Percentiles rank a stretch among this genome's conserved stretches.
These are phyloP conservation scores for Testicularia cyperi DNA, from an alignment of 1,284 basidiomycete genomes.

Conservation along the genomic window DNA sequence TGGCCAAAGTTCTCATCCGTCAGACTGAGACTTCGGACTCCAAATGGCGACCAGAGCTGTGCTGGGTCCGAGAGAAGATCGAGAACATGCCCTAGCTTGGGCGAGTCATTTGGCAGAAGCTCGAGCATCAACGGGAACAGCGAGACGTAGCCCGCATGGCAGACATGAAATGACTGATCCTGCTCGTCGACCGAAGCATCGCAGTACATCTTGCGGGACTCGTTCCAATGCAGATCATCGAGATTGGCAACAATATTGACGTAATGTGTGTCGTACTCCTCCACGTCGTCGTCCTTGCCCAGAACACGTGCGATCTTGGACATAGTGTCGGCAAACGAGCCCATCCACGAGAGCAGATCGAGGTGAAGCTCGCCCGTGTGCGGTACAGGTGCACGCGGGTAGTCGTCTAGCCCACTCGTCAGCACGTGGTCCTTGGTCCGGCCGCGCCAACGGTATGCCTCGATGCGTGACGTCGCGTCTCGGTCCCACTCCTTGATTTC, in stretches of 20 bases:
- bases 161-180: slow-evolving; percentile 84
- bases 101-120: slow-evolving; percentile 70
- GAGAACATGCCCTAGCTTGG: slow-evolving; percentile 75
- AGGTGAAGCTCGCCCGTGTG: slow-evolving; percentile 88
- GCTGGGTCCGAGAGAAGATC: slow-evolving; percentile 76
- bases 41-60: slow-evolving; percentile 86
- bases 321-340: slow-evolving; percentile 65
- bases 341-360: slow-evolving; percentile 93
- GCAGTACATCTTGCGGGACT: slow-evolving; percentile 86
- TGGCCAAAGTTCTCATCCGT: slow-evolving; percentile 82
- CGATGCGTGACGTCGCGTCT: slow-evolving; percentile 75
- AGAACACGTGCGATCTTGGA: slow-evolving; percentile 61
- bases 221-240: slow-evolving; percentile 90
- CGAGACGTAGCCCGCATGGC: slow-evolving; percentile 87
- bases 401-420: slow-evolving; percentile 93
- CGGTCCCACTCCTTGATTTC: slow-evolving; percentile 87
- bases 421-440: slow-evolving; percentile 80
- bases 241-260: slow-evolving; percentile 79
- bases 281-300: slow-evolving; percentile 76
- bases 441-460: slow-evolving; percentile 93
- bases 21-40: slow-evolving; percentile 79
- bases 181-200: slow-evolving; percentile 81
- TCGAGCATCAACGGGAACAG: slow-evolving; percentile 83
- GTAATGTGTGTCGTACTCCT: slow-evolving; percentile 75
- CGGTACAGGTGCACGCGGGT: slow-evolving; percentile 76